Base-by-base conservation (phyloP, 2,329 filamentous ascomycete species). In the Ophiosphaerella narmari region DNA sequence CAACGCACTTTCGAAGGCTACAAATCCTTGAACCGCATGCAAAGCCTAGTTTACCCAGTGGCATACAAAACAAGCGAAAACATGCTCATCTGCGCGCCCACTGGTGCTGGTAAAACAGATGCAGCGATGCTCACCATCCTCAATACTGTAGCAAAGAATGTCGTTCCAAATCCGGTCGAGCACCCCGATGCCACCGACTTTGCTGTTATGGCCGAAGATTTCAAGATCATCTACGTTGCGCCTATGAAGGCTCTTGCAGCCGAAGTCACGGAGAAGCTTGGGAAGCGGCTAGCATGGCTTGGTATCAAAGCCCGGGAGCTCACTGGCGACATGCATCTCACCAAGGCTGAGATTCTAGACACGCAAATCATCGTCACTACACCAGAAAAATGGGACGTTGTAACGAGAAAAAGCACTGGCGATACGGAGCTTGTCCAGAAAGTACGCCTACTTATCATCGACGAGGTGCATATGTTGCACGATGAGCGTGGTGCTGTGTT, bases 381-480 rank as follows among this genome's bases (percentile, higher is more conserved):
- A 0, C 94, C 94, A 32, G 94, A 99, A 75, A 99, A 99, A 75
- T 99, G 95, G 95, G 94, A 99, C 71, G 94, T 99, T 1, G 90
- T 99, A 5, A 99, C 94, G 3, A 84, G 94, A 54, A 99, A 97
- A 75, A 95, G 93, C 48, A 97, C 92, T 1, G 94, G 95, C 13
- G 94, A 99, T 69, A 97, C 94, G 0, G 94, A 97, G 70, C 83
- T 99, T 3, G 95, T 99, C 12, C 94, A 99, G 66, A 99, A 99
- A 71, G 94, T 99, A 21, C 86, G 93, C 9, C 80, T 99, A 2
- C 82, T 99, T 52, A 97, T 99, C 65, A 97, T 99, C 55, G 94
- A 99, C 73, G 94, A 99, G 76, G 94, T 99, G 1, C 94, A 99
- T 70, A 99, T 99, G 95, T 86, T 99, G 64, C 95, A 99, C 66